phyloP scores from a whole-genome alignment of 352 stramenopile genomes.

The Phytophthora sp. region DNA sequence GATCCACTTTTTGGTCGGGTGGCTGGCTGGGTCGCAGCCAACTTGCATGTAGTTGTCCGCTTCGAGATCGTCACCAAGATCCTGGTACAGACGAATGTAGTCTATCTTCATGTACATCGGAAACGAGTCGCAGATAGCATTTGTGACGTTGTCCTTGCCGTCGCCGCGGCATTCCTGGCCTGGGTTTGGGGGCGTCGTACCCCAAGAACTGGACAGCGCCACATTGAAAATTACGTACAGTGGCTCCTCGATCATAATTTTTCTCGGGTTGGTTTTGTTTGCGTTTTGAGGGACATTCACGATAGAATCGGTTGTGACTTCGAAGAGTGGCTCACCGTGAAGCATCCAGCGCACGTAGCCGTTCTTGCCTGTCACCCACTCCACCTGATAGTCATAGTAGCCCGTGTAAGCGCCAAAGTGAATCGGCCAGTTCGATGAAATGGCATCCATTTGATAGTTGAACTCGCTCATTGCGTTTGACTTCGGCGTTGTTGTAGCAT shows the following conservation, averaged over 20 bases:
- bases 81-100: constrained; percentile 86
- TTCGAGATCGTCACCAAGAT: constrained; percentile 33
- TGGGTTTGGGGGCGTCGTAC: constrained; percentile 20
- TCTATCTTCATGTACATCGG: constrained; percentile 77
- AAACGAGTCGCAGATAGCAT: constrained; percentile 47
- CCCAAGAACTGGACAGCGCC: constrained; percentile 83
- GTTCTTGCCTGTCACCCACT: constrained; percentile 66
- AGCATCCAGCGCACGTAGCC: constrained; percentile 72
- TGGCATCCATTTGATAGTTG: constrained; percentile 35
- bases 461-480: constrained; percentile 57
- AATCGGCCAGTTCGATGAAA: constrained; percentile 74
- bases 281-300: constrained; percentile 46
- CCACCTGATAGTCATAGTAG: constrained; percentile 64
- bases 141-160: constrained; percentile 39
- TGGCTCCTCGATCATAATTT: constrained; percentile 91
- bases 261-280: constrained; percentile 62
- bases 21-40: constrained; percentile 37
- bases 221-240: constrained; percentile 94
- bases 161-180: constrained; percentile 33
- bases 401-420: constrained; percentile 57
- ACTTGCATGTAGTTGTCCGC: constrained; percentile 31
- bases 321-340: constrained; percentile 50
- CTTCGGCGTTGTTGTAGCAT: constrained; percentile 17
- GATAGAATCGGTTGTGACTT: constrained; percentile 53
- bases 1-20: constrained; percentile 47